Conservation (phyloP, 2,329 filamentous ascomycete genomes). For the Pseudogymnoascus sp. region DNA sequence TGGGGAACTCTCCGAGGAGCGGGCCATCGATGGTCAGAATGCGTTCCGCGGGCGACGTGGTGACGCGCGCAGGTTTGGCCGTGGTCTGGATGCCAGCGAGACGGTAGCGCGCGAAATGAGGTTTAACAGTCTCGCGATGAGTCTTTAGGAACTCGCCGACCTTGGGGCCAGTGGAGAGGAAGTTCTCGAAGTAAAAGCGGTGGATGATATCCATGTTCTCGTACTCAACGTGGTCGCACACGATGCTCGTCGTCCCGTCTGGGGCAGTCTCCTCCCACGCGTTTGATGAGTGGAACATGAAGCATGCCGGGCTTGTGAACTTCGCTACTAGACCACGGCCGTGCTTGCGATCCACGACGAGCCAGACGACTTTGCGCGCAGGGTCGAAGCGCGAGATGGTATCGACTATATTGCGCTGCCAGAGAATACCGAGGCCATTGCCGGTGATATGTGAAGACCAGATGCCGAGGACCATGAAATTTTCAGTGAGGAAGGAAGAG, state of each 20-base stretch:
- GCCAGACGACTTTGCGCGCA: conserved; percentile 54
- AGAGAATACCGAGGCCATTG: conserved; percentile 52
- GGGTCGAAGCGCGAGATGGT: conserved; percentile 56
- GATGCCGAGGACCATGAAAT: conserved; percentile 65
- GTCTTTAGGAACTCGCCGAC: conserved; percentile 39
- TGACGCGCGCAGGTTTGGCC: neutral
- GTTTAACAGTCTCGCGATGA: conserved; percentile 37
- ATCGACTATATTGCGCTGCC: conserved; percentile 59
- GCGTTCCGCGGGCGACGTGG: conserved; percentile 23
- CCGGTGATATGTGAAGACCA: conserved; percentile 55
- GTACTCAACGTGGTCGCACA: conserved; percentile 59
- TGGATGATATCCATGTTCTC: conserved; percentile 56
- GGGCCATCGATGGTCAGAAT: conserved; percentile 42
- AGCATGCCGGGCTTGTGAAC: conserved; percentile 60
- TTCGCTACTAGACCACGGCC: conserved; percentile 58
- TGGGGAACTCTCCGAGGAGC: conserved; percentile 54
- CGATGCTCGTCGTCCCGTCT: conserved; percentile 42
- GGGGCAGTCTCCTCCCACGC: conserved; percentile 54
- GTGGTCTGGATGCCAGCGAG: conserved; percentile 17
- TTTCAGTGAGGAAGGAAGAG: conserved; percentile 65
- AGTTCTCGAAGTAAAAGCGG: conserved; percentile 60
- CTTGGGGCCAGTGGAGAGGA: conserved; percentile 47
- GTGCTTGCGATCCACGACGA: conserved; percentile 59
- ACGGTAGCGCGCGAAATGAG: conserved; percentile 16
- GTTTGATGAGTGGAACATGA: conserved; percentile 75